Base-by-base conservation (phyloP, 2,329 filamentous ascomycete genomes). In the Volutella citrinella region DNA sequence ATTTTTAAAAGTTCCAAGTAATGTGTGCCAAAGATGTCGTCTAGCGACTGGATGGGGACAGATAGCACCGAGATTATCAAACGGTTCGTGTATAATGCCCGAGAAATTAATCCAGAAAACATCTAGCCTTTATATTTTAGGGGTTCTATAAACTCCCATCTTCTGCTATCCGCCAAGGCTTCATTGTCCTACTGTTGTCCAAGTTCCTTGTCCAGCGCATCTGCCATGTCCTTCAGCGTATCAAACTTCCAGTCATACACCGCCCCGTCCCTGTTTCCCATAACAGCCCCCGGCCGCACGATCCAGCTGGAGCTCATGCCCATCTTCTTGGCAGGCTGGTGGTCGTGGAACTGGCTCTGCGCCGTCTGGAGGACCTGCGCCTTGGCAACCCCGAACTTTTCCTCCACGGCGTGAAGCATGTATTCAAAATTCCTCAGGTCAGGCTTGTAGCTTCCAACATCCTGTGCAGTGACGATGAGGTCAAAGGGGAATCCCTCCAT, bases 381-480 rank as follows among this genome's bases (percentile, higher is more conserved):
- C 45, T 74, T 77, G 32, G 66, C 60, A 0, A 82, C 56, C 0
- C 74, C 76, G 47, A 84, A 78, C n/a, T 69, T 66, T 2, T 61
- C 50, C 49, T 72, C 40, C 3, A 77, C 72, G 29, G 74, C 63
- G 10, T 63, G 56, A 5, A 87, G 54, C 68, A 87, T 68, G 52
- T 80, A 78, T 36, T 77, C 68, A 38, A 88, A 88, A 43, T 87
- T 87, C 32, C 64, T 61, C 19, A 65, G 50, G 45, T 80, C 69
- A 0, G 84, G 84, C 61, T 88, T 89, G 54, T 87, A 88, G 11
- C 69, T 74, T 0, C 83, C 82, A 18, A 88, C 74, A 24, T 86
- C 79, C 54, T 87, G 68, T 1, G 84, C 84, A 0, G 82, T 87
- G 51, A 82, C 72, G 22, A 85, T 62, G 4, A 73, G 66, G 47